Evolutionary conservation across 441 rosid genomes (phyloP).

Genomic region (Pelargonium australe): DNA sequence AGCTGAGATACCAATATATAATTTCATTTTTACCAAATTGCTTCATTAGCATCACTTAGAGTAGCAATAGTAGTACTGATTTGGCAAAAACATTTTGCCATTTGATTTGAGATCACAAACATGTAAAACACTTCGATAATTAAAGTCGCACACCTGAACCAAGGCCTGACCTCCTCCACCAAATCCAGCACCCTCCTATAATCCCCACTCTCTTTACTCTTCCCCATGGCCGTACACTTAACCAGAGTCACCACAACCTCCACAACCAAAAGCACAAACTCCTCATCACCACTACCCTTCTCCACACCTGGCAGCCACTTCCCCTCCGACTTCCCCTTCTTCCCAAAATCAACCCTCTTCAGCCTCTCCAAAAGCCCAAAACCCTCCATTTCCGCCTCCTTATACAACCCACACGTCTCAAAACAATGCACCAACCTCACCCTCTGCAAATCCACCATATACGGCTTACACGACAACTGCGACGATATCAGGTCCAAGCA

Average conservation of each 20-base stretch:
- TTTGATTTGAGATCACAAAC: not conserved
- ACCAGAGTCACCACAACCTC: slow-evolving; percentile 49
- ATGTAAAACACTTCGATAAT: not conserved
- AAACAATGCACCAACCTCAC: slow-evolving; percentile 44
- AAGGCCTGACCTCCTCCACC: slow-evolving; percentile 55
- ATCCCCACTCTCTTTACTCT: slow-evolving; percentile 35
- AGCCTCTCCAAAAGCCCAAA: slow-evolving; percentile 48
- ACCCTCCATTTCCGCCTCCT: slow-evolving; percentile 42
- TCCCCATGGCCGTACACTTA: slow-evolving; percentile 43
- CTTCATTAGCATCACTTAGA: not conserved
- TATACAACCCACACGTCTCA: slow-evolving; percentile 44
- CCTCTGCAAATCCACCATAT: slow-evolving; percentile 48
- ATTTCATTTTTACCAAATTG: not conserved
- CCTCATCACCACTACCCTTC: slow-evolving; percentile 35
- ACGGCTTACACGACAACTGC: slow-evolving; percentile 64
- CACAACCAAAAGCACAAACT: slow-evolving; percentile 43
- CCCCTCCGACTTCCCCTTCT: slow-evolving; percentile 1
- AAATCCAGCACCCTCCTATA: slow-evolving; percentile 38
- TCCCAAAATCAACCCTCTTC: slow-evolving; percentile 25
- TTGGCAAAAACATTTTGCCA: not conserved
- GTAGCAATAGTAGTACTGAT: not conserved
- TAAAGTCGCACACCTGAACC: slow-evolving; percentile 49
- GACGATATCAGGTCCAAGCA: slow-evolving; percentile 59
- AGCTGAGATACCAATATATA: not conserved
- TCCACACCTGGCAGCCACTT: slow-evolving; percentile 35